phyloP scores from a whole-genome alignment of 257 asterid species.

The Verbena officinalis region DNA sequence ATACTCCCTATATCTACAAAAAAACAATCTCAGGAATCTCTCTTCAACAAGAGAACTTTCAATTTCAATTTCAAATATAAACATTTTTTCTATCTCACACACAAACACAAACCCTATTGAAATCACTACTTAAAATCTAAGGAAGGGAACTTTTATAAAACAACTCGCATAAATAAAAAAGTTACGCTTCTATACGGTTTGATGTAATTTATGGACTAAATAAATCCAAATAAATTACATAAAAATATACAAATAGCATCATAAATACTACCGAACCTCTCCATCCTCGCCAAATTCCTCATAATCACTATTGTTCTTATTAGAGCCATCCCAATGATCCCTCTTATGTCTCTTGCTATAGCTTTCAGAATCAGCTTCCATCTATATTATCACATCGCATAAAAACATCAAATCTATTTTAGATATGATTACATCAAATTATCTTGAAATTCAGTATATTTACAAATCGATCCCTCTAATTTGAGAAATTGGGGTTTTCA shows the following conservation, averaged over 20 bases:
- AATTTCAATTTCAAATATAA: too few relatives aligned
- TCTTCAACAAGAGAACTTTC: neutral
- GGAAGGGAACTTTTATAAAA: neutral
- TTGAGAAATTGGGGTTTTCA: too few relatives aligned
- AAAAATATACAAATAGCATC: neutral
- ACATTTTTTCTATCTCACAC: too few relatives aligned
- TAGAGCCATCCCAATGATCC: conserved; percentile 42
- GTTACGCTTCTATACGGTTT: neutral
- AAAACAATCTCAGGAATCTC: neutral
- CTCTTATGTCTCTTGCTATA: conserved; percentile 60
- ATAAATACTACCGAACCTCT: conserved; percentile 42
- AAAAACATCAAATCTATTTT: conserved; percentile 5
- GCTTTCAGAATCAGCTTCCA: conserved; percentile 51
- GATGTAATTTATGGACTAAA: neutral
- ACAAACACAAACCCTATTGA: neutral
- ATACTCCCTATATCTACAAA: too few relatives aligned
- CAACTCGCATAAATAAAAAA: conserved; percentile 8
- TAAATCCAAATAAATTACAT: too few relatives aligned
- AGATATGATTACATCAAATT: too few relatives aligned
- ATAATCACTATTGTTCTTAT: conserved; percentile 33
- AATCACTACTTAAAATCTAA: neutral
- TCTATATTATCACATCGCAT: conserved; percentile 45
- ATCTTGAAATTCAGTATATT: too few relatives aligned
- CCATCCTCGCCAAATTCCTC: conserved; percentile 51
- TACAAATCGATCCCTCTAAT: too few relatives aligned